Evolutionary conservation across 768 basidiomycete species (phyloP).

Genomic region (Boletus sensibilis): DNA sequence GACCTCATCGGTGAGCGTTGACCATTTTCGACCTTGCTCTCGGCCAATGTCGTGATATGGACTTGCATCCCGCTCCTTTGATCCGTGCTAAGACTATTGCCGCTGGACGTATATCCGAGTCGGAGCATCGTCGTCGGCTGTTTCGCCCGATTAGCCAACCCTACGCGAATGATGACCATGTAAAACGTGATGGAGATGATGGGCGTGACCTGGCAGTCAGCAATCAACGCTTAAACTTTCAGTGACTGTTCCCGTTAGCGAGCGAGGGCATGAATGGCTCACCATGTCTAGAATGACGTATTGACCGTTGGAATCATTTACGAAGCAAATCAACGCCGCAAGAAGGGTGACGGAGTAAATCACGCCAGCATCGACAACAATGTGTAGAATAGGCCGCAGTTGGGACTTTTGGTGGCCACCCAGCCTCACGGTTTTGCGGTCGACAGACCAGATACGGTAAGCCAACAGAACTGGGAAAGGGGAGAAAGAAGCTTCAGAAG

Average conservation of each 20-base stretch:
- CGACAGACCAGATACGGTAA: conserved; percentile 32
- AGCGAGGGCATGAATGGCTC: not conserved
- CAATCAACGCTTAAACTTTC: not conserved
- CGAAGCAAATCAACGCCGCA: conserved; percentile 32
- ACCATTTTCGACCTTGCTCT: not conserved
- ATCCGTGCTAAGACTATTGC: not conserved
- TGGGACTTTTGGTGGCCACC: conserved; percentile 4
- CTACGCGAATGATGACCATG: conserved; percentile 43
- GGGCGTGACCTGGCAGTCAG: conserved; percentile 33
- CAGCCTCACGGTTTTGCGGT: conserved; percentile 20
- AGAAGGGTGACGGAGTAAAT: conserved; percentile 39
- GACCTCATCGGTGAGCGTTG: not conserved
- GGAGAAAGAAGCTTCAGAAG: not conserved
- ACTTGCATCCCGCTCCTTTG: conserved; percentile 4
- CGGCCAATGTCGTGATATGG: not conserved
- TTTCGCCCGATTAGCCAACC: conserved; percentile 8
- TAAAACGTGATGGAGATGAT: conserved; percentile 44
- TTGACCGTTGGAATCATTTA: conserved; percentile 29
- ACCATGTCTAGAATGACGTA: conserved; percentile 39
- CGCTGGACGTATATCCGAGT: not conserved
- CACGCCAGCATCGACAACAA: conserved; percentile 38
- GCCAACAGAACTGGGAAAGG: conserved; percentile 26
- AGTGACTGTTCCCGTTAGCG: not conserved
- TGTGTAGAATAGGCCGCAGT: conserved; percentile 20
- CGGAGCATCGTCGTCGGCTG: not conserved